Base-by-base conservation (phyloP, 495 filamentous ascomycete genomes). In the Lasiosphaeris hirsuta region DNA sequence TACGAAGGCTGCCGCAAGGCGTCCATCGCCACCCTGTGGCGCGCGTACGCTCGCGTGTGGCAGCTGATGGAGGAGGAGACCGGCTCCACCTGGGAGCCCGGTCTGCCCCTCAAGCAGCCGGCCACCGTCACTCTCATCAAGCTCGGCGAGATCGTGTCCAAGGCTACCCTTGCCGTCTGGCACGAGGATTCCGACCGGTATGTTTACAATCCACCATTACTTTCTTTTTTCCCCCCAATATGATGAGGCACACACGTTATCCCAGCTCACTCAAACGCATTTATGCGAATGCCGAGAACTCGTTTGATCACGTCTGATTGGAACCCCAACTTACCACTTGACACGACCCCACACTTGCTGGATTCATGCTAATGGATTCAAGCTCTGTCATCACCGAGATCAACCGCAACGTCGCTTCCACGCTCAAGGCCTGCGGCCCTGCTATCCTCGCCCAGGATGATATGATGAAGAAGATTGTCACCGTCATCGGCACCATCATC, bases 211-310 rank as follows among this genome's bases (percentile, higher is more conserved):
- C 63, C 44, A 58, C 59, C 45, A 50, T 44, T 40, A n/a, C 50
- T 36, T 53, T 54, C 59, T 58, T 30, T 59, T 7, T 11, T 38
- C 30, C 56, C 15, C 4, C 19, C 65, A 67, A 63, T 71, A 92
- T 93, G 92, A 97, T 96, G 90, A 96, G 75, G 73, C 82, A 74
- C 73, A 73, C 76, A 84, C 90, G 90, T 90, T 94, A 90, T 88
- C 93, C 92, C 92, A 97, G 91, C 92, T 97, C 93, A 96, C 93
- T 96, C 88, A 87, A 87, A 97, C 83, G 84, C 89, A 77, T 80
- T 39, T 81, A 76, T 84, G 88, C 82, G 83, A 76, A 82, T 96
- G 92, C 86, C 91, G 91, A 81, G 84, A 94, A 96, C 77, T 77
- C 90, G 89, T 90, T 56, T 52, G 54, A 72, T 75, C 63, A 75